Evolutionary conservation across 2,329 filamentous ascomycete genomes (phyloP).

Genomic region (Fusarium subtropicale): DNA sequence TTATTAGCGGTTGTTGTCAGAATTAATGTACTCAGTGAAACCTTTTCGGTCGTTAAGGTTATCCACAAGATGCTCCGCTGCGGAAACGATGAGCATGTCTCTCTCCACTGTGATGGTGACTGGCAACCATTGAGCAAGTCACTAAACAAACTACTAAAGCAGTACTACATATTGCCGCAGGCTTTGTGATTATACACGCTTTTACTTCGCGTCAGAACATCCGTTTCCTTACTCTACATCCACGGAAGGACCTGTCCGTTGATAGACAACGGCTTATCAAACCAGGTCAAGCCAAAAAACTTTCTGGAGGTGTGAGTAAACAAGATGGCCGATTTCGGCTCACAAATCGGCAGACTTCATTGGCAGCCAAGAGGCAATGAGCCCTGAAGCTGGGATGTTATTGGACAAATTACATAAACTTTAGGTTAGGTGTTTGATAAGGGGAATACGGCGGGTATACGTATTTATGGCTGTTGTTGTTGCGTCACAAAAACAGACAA

Average conservation of each 20-base stretch:
- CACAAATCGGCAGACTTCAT: conserved; percentile 41
- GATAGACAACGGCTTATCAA: conserved; percentile 23
- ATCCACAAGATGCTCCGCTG: conserved; percentile 42
- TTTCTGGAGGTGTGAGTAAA: conserved; percentile 20
- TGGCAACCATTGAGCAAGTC: conserved; percentile 4
- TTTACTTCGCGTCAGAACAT: not conserved
- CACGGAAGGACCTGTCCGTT: conserved; percentile 17
- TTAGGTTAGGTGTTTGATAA: conserved; percentile 35
- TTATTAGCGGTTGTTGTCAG: conserved; percentile 31
- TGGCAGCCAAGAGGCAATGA: conserved; percentile 31
- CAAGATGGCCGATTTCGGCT: conserved; percentile 45
- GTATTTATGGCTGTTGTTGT: not conserved
- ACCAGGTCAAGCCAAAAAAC: conserved; percentile 14
- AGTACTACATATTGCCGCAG: not conserved
- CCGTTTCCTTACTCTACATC: not conserved
- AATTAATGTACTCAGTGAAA: conserved; percentile 15
- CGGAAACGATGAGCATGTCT: conserved; percentile 26
- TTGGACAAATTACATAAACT: conserved; percentile 37
- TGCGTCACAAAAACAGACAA: conserved; percentile 19
- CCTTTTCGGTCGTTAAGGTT: conserved; percentile 30
- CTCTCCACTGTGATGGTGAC: conserved; percentile 30
- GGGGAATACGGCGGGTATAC: conserved; percentile 33
- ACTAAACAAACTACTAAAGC: not conserved
- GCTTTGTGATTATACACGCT: not conserved
- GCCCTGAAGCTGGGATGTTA: conserved; percentile 16